Base-by-base conservation (phyloP, 768 basidiomycete species). In the Galerina marginata region DNA sequence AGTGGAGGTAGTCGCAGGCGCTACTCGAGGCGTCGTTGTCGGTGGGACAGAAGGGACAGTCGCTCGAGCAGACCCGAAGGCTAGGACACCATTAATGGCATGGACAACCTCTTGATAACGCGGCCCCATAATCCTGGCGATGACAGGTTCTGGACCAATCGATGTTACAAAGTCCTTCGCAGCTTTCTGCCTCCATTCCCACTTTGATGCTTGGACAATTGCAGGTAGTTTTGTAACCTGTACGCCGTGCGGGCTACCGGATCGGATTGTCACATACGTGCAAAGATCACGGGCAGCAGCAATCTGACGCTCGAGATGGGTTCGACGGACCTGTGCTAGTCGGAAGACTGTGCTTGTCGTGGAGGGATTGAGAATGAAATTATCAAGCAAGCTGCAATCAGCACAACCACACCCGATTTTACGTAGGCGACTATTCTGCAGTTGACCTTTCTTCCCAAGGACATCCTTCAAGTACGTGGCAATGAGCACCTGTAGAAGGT, bases 321-420 rank as follows among this genome's bases (percentile, higher is more conserved):
- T 56, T 0, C 72, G 69, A 15, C 64, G 60, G 4, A 39, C 43
- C 50, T 70, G 65, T 14, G 43, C 60, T 11, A 64, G 43, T 26
- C 64, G 58, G 58, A 73, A 72, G 6, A 43, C 62, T 40, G 66
- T 52, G 25, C 56, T 57, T 9, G 60, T 54, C 3, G 25, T 48
- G 10, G 43, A 38, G 11, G 65, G 56, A n/a, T 68, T 66, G 25
- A 67, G 39, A n/a, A 77, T 54, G 60, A 77, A 76, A 0, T 26
- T 55, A 54, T 77, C 69, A 42, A 78, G 39, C 26, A 23, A 26
- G 5, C 60, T 54, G 59, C 76, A 77, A 20, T 75, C 69, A n/a
- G 11, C 11, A 56, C 74, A 77, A 25, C 73, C 71, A 55, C 76
- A 76, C 2, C 73, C 73, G 25, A 78, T 56, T 39, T 72, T 74